Base-by-base conservation (phyloP, 1,284 basidiomycete species). In the Fomitopsis pinicola region DNA sequence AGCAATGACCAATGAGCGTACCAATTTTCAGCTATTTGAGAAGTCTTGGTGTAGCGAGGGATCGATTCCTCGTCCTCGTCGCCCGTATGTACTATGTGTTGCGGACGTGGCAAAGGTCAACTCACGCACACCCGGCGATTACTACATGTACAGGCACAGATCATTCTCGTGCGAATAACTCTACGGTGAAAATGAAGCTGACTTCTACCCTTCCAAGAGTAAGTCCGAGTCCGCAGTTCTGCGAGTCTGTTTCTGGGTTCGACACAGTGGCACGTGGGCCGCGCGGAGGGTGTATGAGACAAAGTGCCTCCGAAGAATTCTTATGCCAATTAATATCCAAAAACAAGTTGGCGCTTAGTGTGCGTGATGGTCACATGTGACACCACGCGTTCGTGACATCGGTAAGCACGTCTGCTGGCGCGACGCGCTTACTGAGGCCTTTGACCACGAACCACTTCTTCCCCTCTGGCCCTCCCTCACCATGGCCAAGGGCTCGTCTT, bases 401-500 rank as follows among this genome's bases (percentile, higher is more conserved):
- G 17, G 22, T 53, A 36, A 57, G 50, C 35, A 56, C 15, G 30
- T 26, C 46, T 28, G 45, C 45, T 57, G 53, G 35, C 58, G 60
- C 57, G 59, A 67, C 67, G 65, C 66, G 64, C 64, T 57, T 35
- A 63, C 61, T 8, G 8, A 60, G 54, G 59, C 50, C 19, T 55
- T 55, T 48, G 45, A 33, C 42, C 28, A 38, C 44, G 60, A 30
- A 48, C 60, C 40, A 42, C 17, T 38, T 54, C 38, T 3, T 42
- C 55, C 55, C 57, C 19, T 38, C 63, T 62, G 59, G 53, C 30
- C 57, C 55, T 53, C 45, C 42, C 54, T 55, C 60, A 74, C 63
- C 64, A 87, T 88, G 86, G 73, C 80, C 50, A 84, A 81, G 66
- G 71, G 63, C 12, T 67, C 66, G 30, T 78, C 80, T 61, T 62